Percentiles rank a stretch among this genome's conserved stretches.
Conservation (phyloP, 805 yeast species). For the Tetrapisispora taiwanensis region DNA sequence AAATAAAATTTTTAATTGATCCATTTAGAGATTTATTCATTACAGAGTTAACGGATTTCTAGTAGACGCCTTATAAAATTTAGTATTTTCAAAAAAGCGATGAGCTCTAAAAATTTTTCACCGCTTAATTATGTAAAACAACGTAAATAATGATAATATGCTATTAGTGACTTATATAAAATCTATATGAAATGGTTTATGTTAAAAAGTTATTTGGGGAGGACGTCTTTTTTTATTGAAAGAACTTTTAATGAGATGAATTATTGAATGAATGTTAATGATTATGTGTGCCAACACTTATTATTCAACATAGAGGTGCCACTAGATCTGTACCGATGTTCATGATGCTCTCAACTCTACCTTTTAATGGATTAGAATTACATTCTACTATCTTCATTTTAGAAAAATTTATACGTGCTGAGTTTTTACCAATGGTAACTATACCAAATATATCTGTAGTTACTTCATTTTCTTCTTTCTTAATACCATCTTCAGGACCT, state of each 20-base stretch:
- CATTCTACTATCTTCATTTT: conserved; percentile 59
- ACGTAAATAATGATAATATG: conserved; percentile 1
- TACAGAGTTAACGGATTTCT: background rate
- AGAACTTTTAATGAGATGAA: too few relatives aligned
- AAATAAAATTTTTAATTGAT: background rate
- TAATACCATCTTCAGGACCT: background rate
- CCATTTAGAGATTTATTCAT: background rate
- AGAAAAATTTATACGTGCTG: conserved; percentile 57
- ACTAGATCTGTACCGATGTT: conserved; percentile 70
- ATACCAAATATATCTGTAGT: conserved; percentile 36
- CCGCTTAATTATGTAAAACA: background rate
- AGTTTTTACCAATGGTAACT: conserved; percentile 62
- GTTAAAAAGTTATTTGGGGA: too few relatives aligned
- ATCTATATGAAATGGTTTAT: background rate
- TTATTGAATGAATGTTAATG: too few relatives aligned
- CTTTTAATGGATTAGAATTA: conserved; percentile 62
- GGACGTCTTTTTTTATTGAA: too few relatives aligned
- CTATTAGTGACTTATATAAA: conserved; percentile 1
- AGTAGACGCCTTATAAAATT: background rate
- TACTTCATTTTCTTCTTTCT: background rate
- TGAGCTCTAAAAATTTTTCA: conserved; percentile 1
- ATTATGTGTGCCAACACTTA: too few relatives aligned
- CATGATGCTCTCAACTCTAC: conserved; percentile 73
- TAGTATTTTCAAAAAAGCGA: background rate
- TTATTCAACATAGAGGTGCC: conserved; percentile 71